Conservation (phyloP, 169 alveolate genomes). For the Eimeria maxima region DNA sequence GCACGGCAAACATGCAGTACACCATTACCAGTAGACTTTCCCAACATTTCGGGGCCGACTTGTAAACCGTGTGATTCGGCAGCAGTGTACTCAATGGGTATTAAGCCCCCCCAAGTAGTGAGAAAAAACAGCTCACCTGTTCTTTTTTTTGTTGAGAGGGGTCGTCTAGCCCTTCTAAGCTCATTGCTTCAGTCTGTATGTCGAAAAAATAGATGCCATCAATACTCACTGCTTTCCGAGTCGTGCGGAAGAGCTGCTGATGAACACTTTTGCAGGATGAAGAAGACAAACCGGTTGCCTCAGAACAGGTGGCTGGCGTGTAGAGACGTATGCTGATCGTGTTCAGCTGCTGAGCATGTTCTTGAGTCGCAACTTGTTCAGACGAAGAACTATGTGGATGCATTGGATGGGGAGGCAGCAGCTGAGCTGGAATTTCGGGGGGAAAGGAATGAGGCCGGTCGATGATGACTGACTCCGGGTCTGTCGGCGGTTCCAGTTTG, state of each 20-base stretch:
- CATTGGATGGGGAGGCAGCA: constrained; percentile 44
- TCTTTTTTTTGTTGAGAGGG: background rate
- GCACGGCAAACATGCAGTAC: background rate
- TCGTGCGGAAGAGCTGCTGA: background rate
- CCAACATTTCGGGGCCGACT: background rate
- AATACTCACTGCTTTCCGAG: background rate
- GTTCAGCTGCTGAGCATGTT: background rate
- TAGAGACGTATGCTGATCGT: constrained; percentile 22
- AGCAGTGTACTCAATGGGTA: background rate
- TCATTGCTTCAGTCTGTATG: background rate
- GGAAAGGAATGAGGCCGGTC: constrained; percentile 40
- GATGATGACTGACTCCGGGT: constrained; percentile 57
- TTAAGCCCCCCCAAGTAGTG: background rate
- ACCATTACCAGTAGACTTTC: background rate
- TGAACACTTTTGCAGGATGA: background rate
- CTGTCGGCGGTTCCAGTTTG: constrained; percentile 42
- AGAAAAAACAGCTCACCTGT: background rate
- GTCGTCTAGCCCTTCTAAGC: background rate
- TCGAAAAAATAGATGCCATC: background rate
- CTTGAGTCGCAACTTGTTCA: background rate
- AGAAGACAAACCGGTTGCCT: background rate
- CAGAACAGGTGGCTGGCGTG: constrained; percentile 44
- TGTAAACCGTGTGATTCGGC: background rate
- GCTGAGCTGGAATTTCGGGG: constrained; percentile 8
- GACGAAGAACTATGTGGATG: background rate